Conservation (phyloP, 352 stramenopile species). For the Globisporangium parvum region DNA sequence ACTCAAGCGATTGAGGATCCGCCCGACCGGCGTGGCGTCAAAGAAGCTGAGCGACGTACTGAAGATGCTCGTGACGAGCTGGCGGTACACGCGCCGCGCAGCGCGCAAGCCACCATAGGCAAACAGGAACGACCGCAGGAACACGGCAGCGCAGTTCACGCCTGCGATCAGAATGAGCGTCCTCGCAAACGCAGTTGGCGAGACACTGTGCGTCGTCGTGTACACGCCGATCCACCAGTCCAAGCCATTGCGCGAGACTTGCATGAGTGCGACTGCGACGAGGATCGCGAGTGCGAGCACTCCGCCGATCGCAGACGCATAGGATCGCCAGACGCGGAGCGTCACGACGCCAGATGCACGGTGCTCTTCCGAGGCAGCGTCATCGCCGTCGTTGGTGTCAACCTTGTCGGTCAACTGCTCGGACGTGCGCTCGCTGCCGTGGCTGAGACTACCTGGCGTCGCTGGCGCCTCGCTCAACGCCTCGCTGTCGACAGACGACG, state of each 20-base stretch:
- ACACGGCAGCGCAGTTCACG: slow-evolving; percentile 59
- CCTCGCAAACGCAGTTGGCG: slow-evolving; percentile 40
- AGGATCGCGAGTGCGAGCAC: slow-evolving; percentile 40
- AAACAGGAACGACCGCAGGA: slow-evolving; percentile 83
- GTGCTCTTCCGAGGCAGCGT: slow-evolving; percentile 36
- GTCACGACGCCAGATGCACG: slow-evolving; percentile 51
- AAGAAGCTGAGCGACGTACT: slow-evolving; percentile 60
- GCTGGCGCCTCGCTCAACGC: background rate
- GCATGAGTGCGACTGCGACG: slow-evolving; percentile 56
- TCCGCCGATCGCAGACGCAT: slow-evolving; percentile 47
- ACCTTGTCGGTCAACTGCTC: background rate
- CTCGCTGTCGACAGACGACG: background rate
- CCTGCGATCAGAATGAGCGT: slow-evolving; percentile 59
- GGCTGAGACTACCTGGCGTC: background rate
- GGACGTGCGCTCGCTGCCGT: background rate
- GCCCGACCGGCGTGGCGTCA: slow-evolving; percentile 53
- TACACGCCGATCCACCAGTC: slow-evolving; percentile 85
- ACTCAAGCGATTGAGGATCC: slow-evolving; percentile 75
- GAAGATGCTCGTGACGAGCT: slow-evolving; percentile 52
- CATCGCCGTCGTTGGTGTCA: background rate
- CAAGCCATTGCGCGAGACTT: slow-evolving; percentile 68
- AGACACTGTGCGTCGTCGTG: slow-evolving; percentile 50
- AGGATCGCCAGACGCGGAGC: slow-evolving; percentile 55
- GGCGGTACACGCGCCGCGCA: slow-evolving; percentile 50
- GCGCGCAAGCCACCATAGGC: slow-evolving; percentile 71